A percentile compares a stretch with the other conserved stretches of the same genome.
These are phyloP conservation scores for Nannizzia gypsea DNA, from an alignment of 2,329 filamentous ascomycete species.

Conservation along the genomic window DNA sequence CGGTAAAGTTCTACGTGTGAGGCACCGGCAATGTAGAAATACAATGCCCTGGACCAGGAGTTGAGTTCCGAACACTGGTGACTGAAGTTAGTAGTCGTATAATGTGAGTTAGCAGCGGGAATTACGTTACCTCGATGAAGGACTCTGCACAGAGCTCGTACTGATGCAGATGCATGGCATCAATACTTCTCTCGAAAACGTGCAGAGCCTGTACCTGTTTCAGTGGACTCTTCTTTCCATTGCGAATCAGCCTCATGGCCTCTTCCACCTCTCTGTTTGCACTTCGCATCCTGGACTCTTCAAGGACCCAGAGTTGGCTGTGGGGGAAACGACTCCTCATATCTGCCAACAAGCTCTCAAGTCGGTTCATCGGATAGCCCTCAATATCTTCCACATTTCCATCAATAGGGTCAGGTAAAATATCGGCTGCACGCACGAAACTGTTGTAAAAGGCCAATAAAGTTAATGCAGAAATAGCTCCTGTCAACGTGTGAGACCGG, in stretches of 20 bases:
- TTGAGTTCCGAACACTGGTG: constrained; percentile 61
- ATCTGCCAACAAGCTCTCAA: constrained; percentile 53
- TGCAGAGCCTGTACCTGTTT: constrained; percentile 79
- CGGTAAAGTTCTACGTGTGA: constrained; percentile 76
- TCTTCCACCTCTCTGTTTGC: constrained; percentile 54
- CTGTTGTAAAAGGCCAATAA: constrained; percentile 82
- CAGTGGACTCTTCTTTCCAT: constrained; percentile 55
- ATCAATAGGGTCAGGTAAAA: constrained; percentile 48
- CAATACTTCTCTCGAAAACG: constrained; percentile 71
- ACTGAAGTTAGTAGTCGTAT: not conserved
- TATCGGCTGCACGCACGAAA: constrained; percentile 75
- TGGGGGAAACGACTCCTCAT: constrained; percentile 72
- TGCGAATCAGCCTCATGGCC: constrained; percentile 54
- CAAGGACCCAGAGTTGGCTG: constrained; percentile 73
- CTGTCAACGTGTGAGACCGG: constrained; percentile 76
- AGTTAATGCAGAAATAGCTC: constrained; percentile 73
- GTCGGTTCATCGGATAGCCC: constrained; percentile 60
- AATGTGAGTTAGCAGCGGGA: not conserved
- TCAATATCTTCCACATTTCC: constrained; percentile 47
- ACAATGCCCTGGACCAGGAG: constrained; percentile 80
- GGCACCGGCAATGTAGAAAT: constrained; percentile 75
- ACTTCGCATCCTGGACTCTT: constrained; percentile 68
- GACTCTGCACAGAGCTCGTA: constrained; percentile 62
- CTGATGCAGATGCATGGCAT: constrained; percentile 65
- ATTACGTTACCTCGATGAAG: constrained; percentile 49